Percentiles rank a stretch among this genome's conserved stretches.
These are phyloP conservation scores for Aspergillus tubingensis DNA, from an alignment of 2,329 filamentous ascomycete genomes.

Conservation along the genomic window DNA sequence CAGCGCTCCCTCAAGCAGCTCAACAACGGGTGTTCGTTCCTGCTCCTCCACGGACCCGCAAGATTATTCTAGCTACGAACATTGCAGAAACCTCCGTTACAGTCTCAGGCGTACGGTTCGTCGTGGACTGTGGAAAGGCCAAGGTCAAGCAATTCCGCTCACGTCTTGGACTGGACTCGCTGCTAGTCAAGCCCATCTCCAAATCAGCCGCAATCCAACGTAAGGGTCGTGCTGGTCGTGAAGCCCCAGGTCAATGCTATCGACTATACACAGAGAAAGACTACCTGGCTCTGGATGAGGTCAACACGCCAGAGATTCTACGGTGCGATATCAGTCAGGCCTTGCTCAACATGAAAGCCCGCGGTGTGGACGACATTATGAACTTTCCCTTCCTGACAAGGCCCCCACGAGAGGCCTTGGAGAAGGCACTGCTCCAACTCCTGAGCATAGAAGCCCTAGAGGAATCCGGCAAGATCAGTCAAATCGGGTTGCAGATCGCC, in stretches of 20 bases:
- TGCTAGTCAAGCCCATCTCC: slow-evolving; percentile 87
- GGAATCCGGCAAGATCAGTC: slow-evolving; percentile 71
- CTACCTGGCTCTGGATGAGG: slow-evolving; percentile 69
- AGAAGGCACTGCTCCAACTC: slow-evolving; percentile 79
- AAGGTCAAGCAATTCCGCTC: slow-evolving; percentile 92
- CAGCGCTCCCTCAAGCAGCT: slow-evolving; percentile 80
- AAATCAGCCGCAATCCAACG: slow-evolving; percentile 91
- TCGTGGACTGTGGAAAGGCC: slow-evolving; percentile 89
- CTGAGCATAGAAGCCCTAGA: slow-evolving; percentile 75
- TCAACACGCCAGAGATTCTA: slow-evolving; percentile 84
- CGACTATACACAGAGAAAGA: slow-evolving; percentile 81
- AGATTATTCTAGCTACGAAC: slow-evolving; percentile 90
- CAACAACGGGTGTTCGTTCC: slow-evolving; percentile 86
- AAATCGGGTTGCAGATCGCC: slow-evolving; percentile 74
- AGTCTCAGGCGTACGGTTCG: slow-evolving; percentile 86
- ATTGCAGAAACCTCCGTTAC: slow-evolving; percentile 99
- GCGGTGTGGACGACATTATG: slow-evolving; percentile 78
- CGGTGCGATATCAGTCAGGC: slow-evolving; percentile 85
- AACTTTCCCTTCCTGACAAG: slow-evolving; percentile 82
- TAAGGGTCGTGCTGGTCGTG: slow-evolving; percentile 87
- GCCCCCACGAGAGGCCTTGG: slow-evolving; percentile 74
- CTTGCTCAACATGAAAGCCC: slow-evolving; percentile 88
- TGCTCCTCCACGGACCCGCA: slow-evolving; percentile 72
- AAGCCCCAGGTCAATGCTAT: slow-evolving; percentile 86
- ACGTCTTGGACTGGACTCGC: slow-evolving; percentile 81